phyloP scores from a whole-genome alignment of 768 basidiomycete species.

The Xerocomellus dryophilus region DNA sequence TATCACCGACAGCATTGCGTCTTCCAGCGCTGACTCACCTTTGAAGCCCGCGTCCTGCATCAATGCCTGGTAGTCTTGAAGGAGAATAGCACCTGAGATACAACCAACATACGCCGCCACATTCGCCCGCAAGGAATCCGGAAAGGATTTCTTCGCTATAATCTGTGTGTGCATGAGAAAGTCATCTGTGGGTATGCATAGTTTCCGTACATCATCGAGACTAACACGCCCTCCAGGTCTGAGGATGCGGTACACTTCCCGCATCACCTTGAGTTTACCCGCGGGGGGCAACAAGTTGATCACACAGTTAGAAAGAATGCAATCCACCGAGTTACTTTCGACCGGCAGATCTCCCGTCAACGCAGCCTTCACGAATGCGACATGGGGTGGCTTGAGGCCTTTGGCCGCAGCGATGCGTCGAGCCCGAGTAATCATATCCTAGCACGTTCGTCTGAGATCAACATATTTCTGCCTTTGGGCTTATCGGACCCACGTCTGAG shows the following conservation, averaged over 20 bases:
- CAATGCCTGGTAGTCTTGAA: slow-evolving; percentile 38
- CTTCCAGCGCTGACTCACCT: slow-evolving; percentile 25
- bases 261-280: slow-evolving; percentile 42
- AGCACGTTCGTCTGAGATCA: not conserved
- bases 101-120: slow-evolving; percentile 43
- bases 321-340: slow-evolving; percentile 46
- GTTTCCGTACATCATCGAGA: slow-evolving; percentile 45
- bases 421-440: slow-evolving; percentile 54
- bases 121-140: slow-evolving; percentile 41
- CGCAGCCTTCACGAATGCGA: slow-evolving; percentile 45
- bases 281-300: slow-evolving; percentile 46
- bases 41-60: slow-evolving; percentile 41
- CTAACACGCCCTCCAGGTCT: slow-evolving; percentile 56
- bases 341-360: slow-evolving; percentile 48
- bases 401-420: slow-evolving; percentile 43
- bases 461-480: not conserved
- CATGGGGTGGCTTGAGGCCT: slow-evolving; percentile 45
- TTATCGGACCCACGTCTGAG: slow-evolving; percentile 38
- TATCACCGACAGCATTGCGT: not conserved
- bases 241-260: slow-evolving; percentile 48
- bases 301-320: slow-evolving; percentile 57
- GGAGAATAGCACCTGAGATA: slow-evolving; percentile 44
- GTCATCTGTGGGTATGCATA: no score
- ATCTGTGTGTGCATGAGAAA: slow-evolving; percentile 33
- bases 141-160: slow-evolving; percentile 43